Evolutionary conservation across 192 early-diverging fungal genomes (phyloP), one percentile per base, ranked within the genome.

Genomic region (Coemansia asiatica): DNA sequence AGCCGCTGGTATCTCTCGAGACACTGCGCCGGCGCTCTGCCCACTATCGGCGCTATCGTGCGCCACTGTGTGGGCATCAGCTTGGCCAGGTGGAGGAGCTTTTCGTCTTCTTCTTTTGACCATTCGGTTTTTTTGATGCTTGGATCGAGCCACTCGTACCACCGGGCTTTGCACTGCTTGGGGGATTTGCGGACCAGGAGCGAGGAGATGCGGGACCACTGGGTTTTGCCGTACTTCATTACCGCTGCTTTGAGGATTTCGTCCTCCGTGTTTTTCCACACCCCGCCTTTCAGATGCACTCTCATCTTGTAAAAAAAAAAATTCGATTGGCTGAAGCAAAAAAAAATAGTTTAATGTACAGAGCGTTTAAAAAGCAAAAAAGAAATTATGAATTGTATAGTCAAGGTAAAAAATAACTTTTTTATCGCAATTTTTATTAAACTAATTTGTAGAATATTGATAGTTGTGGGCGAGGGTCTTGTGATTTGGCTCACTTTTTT

Each of bases 211-310:
- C 95, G 91, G 2, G 95, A 91, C 97, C 97, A 99, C 70, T 98
- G 97, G 79, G 97, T 99, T 75, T 97, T 98, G 69, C 97, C 97
- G 69, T 98, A 98, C 72, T 97, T 98, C 86, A 95, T 96, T 13
- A 97, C 95, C 10, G 95, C 95, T 28, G 91, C 96, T 85, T 95
- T 96, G 69, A 97, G 88, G 71, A 95, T 92, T 79, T 97, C 94
- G 87, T 98, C 97, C 84, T 99, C 97, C 28, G 95, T 96, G 85
- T 99, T 99, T 72, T 96, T 97, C 97, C 97, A 99, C 67, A 96
- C 92, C 48, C 97, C 96, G 38, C 97, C 97, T 66, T 80, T 80
- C 50, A 80, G 38, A 40, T 80, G 72, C 12, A 80, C 46, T 6
- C 66, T 59, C 77, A 80, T 80, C 23, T 44, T 44, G 9, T n/a